Percentiles rank a stretch among this genome's conserved stretches.
phyloP scores from a whole-genome alignment of 371 early-diverging fungal genomes.

The Actinomortierella wolfii region DNA sequence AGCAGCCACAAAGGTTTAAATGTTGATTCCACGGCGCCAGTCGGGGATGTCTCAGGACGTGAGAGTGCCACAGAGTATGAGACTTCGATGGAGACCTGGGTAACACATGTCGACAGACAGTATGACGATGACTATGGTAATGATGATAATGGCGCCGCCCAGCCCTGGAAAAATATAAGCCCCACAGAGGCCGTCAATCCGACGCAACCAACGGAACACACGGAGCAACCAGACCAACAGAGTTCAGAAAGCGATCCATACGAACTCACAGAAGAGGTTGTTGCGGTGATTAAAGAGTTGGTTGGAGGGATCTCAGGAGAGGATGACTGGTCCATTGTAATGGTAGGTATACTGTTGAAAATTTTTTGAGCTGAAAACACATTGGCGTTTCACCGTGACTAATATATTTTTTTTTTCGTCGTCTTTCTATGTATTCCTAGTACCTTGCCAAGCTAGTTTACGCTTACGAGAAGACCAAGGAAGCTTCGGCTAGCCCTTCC shows the following conservation, averaged over 20 bases:
- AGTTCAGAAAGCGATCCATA: conserved; percentile 8
- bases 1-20: too few relatives aligned
- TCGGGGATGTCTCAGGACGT: conserved; percentile 9
- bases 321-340: conserved; percentile 39
- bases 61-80: conserved; percentile 44
- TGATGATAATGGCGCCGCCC: not conserved
- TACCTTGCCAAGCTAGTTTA: conserved; percentile 18
- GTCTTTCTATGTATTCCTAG: conserved; percentile 1
- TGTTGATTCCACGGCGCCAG: conserved; percentile 16
- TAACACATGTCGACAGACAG: conserved; percentile 7
- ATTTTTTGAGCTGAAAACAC: too few relatives aligned
- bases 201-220: not conserved
- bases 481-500: not conserved
- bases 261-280: conserved; percentile 34
- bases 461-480: conserved; percentile 14
- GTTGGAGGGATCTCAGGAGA: conserved; percentile 34
- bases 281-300: conserved; percentile 29
- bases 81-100: conserved; percentile 35
- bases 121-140: not conserved
- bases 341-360: conserved; percentile 12
- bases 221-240: not conserved
- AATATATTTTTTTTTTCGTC: not conserved
- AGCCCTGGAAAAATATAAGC: conserved; percentile 7
- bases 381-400: too few relatives aligned
- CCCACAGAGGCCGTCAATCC: conserved; percentile 1